Evolutionary conservation across 2,329 filamentous ascomycete genomes (phyloP).

Genomic region (Clathrospora elynae): DNA sequence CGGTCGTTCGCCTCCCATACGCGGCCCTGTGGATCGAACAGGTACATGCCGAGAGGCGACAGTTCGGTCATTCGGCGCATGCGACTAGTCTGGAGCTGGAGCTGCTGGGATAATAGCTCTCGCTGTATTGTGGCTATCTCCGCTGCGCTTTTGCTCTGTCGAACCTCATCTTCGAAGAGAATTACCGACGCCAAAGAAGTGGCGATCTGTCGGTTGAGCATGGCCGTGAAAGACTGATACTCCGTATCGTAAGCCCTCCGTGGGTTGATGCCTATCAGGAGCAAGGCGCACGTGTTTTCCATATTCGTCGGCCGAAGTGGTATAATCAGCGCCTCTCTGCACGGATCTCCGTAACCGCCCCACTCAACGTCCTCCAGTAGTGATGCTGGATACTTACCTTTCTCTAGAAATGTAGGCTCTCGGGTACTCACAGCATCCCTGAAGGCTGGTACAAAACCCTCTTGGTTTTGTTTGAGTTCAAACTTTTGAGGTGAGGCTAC

Average conservation of each 20-base stretch:
- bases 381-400: conserved; percentile 35
- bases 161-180: conserved; percentile 42
- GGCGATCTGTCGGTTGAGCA: conserved; percentile 41
- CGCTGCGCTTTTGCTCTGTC: conserved; percentile 31
- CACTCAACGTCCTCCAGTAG: conserved; percentile 38
- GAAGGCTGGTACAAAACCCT: conserved; percentile 42
- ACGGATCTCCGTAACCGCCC: conserved; percentile 43
- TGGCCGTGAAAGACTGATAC: conserved; percentile 37
- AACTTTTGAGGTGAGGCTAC: conserved; percentile 34
- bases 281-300: conserved; percentile 40
- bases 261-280: conserved; percentile 42
- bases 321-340: conserved; percentile 41
- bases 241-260: conserved; percentile 43
- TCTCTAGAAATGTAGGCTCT: conserved; percentile 34
- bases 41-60: conserved; percentile 42
- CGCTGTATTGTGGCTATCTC: conserved; percentile 37
- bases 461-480: conserved; percentile 35
- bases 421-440: conserved; percentile 43
- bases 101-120: conserved; percentile 34
- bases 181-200: conserved; percentile 44
- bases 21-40: conserved; percentile 48
- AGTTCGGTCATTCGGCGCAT: conserved; percentile 45
- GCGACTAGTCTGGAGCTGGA: conserved; percentile 39
- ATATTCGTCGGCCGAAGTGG: conserved; percentile 40
- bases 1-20: conserved; percentile 53